Evolutionary conservation across 768 basidiomycete species (phyloP).

Genomic region (Lentinula raphanica): DNA sequence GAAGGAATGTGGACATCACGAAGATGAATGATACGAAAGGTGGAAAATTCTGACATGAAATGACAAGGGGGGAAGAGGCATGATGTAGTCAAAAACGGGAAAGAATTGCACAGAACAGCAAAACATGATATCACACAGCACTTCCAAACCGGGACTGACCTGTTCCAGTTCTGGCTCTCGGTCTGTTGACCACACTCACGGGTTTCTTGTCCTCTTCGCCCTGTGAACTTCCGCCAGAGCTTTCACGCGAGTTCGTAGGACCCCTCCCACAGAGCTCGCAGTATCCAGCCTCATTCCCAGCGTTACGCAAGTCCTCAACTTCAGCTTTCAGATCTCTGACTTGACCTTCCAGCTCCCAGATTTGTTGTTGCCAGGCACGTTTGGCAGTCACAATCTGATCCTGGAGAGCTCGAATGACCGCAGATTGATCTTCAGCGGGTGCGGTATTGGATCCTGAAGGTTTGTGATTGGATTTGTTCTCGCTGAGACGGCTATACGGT

Average conservation of each 20-base stretch:
- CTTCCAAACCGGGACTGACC: constrained; percentile 54
- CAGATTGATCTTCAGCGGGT: constrained; percentile 35
- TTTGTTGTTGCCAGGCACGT: constrained; percentile 64
- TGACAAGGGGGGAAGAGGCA: neutral
- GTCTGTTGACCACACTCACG: constrained; percentile 51
- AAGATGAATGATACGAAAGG: neutral
- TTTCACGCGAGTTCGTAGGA: neutral
- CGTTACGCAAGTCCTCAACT: constrained; percentile 49
- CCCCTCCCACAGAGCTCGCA: constrained; percentile 54
- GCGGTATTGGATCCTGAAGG: constrained; percentile 13
- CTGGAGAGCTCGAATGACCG: constrained; percentile 49
- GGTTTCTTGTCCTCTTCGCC: constrained; percentile 19
- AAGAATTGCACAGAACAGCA: too few species aligned
- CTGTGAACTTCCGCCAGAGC: neutral
- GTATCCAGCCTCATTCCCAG: constrained; percentile 27
- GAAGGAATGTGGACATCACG: neutral
- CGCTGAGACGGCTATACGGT: constrained; percentile 17
- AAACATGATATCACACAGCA: constrained; percentile 29
- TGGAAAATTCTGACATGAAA: neutral
- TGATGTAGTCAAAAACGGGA: too few species aligned
- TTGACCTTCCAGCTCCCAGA: constrained; percentile 73
- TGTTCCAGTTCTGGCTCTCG: constrained; percentile 63
- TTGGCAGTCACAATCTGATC: constrained; percentile 56
- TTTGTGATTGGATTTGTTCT: constrained; percentile 27
- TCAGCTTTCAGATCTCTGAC: constrained; percentile 68